phyloP scores from a whole-genome alignment of 306 rosid genomes.

The Cyclanthera cordifolia region DNA sequence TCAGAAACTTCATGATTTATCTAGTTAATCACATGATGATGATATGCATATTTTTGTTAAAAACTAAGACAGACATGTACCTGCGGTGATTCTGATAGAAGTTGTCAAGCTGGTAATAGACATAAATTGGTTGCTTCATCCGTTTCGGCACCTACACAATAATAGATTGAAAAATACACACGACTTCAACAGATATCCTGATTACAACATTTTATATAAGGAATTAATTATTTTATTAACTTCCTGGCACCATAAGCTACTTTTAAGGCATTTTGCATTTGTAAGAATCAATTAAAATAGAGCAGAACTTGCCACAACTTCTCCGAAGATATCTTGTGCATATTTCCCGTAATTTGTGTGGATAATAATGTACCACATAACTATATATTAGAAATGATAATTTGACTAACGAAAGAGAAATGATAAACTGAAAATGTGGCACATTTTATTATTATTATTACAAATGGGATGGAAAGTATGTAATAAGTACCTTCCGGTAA shows the following conservation, averaged over 20 bases:
- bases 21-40: neutral
- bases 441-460: no score
- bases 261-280: neutral
- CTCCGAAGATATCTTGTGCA: no score
- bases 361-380: no score
- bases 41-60: neutral
- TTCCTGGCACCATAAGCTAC: neutral
- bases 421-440: no score
- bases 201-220: neutral
- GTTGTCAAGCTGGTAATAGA: constrained; percentile 84
- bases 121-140: constrained; percentile 62
- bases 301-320: no score
- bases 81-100: constrained; percentile 88
- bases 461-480: no score
- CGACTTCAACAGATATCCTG: neutral
- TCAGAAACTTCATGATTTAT: no score
- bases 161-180: constrained; percentile 10
- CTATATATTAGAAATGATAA: no score
- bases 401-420: no score
- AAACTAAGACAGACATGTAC: constrained; percentile 19
- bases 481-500: no score
- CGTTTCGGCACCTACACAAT: constrained; percentile 44
- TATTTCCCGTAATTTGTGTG: no score
- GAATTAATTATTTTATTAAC: neutral
- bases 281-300: neutral